phyloP scores from a whole-genome alignment of 495 filamentous ascomycete species.

The Endocarpon pusillum region DNA sequence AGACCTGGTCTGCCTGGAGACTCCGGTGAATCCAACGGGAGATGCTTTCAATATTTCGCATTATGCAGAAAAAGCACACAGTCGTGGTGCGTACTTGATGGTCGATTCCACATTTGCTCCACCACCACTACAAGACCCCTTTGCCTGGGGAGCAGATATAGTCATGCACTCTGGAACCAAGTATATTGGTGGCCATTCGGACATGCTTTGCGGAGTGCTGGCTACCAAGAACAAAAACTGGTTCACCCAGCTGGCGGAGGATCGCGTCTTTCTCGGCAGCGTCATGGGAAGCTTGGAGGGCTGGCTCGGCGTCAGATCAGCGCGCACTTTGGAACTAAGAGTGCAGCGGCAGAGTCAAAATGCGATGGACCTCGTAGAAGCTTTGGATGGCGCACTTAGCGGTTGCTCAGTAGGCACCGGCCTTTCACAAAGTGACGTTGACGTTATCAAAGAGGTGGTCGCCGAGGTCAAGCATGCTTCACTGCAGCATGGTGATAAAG shows the following conservation, averaged over 20 bases:
- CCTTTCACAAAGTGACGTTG: slow-evolving; percentile 20
- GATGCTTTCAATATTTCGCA: slow-evolving; percentile 51
- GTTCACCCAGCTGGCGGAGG: slow-evolving; percentile 36
- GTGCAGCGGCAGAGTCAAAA: slow-evolving; percentile 57
- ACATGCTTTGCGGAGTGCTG: slow-evolving; percentile 75
- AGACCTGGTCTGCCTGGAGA: slow-evolving; percentile 83
- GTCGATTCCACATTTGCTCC: slow-evolving; percentile 89
- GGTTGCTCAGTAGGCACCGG: slow-evolving; percentile 8
- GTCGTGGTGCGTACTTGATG: slow-evolving; percentile 52
- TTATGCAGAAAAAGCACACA: slow-evolving; percentile 57
- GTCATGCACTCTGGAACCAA: slow-evolving; percentile 89
- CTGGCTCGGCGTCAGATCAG: slow-evolving; percentile 75
- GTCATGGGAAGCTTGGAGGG: slow-evolving; percentile 85
- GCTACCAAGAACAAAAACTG: slow-evolving; percentile 40
- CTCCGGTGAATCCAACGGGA: slow-evolving; percentile 78
- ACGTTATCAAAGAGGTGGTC: slow-evolving; percentile 34
- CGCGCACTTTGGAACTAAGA: slow-evolving; percentile 74
- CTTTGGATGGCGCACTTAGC: slow-evolving; percentile 39
- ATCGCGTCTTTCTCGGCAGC: slow-evolving; percentile 58
- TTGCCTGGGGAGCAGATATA: slow-evolving; percentile 58
- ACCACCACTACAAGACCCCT: slow-evolving; percentile 79
- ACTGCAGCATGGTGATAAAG: slow-evolving; percentile 43
- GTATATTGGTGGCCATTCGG: slow-evolving; percentile 87
- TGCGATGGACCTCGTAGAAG: slow-evolving; percentile 48
- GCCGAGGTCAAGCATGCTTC: slow-evolving; percentile 55